Conservation (phyloP, 768 basidiomycete genomes). For the Amanita polypyramis region DNA sequence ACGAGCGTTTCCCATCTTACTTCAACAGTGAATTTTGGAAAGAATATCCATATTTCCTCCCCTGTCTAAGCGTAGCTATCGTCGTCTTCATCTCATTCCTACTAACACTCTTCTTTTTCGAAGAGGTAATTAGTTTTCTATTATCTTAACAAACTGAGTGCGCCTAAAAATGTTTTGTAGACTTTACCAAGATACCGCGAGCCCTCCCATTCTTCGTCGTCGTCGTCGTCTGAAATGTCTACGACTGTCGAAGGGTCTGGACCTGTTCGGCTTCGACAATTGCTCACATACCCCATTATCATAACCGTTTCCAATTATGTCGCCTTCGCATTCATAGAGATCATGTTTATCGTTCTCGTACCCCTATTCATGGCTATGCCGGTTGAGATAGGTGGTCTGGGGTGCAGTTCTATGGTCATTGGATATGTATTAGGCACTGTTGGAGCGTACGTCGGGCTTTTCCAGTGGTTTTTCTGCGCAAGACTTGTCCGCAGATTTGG, state of each 20-base stretch:
- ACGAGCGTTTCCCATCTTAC: slow-evolving; percentile 50
- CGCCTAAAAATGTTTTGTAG: neutral
- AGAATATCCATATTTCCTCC: slow-evolving; percentile 67
- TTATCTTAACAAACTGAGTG: neutral
- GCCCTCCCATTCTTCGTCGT: neutral
- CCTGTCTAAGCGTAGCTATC: slow-evolving; percentile 36
- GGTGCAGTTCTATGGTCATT: slow-evolving; percentile 48
- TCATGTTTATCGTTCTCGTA: slow-evolving; percentile 39
- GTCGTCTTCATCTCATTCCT: slow-evolving; percentile 24
- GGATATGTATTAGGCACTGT: slow-evolving; percentile 42
- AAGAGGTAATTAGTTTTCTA: slow-evolving; percentile 26
- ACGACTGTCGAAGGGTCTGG: slow-evolving; percentile 4
- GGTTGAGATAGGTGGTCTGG: slow-evolving; percentile 55
- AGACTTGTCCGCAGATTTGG: slow-evolving; percentile 31
- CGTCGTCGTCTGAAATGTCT: no score
- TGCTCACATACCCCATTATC: slow-evolving; percentile 45
- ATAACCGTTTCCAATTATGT: slow-evolving; percentile 65
- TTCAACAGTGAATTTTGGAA: slow-evolving; percentile 51
- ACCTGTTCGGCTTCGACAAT: slow-evolving; percentile 30
- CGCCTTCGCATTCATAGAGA: slow-evolving; percentile 42
- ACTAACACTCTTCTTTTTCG: slow-evolving; percentile 26
- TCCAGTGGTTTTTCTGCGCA: slow-evolving; percentile 31
- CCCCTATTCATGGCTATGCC: slow-evolving; percentile 68
- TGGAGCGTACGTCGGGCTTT: slow-evolving; percentile 26
- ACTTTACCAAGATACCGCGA: neutral